Evolutionary conservation across 2,329 filamentous ascomycete species (phyloP).

Genomic region (Claviceps citrina): DNA sequence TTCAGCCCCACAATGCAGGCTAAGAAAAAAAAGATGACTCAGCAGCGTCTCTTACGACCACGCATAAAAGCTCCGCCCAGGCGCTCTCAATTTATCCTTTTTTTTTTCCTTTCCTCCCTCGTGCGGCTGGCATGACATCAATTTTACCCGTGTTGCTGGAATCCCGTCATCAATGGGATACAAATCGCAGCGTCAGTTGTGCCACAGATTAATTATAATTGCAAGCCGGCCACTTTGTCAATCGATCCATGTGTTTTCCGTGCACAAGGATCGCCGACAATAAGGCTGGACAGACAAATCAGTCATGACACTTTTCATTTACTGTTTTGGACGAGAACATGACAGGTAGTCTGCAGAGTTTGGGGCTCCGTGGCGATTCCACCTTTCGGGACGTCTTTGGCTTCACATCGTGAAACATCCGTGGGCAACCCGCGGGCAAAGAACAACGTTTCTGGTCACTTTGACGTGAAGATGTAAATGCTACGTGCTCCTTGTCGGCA

Average conservation of each 20-base stretch:
- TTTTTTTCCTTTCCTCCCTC: constrained; percentile 45
- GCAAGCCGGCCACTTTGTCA: constrained; percentile 46
- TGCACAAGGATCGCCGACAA: constrained; percentile 16
- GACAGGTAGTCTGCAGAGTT: too few relatives aligned
- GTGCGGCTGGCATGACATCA: constrained; percentile 64
- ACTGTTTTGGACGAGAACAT: too few relatives aligned
- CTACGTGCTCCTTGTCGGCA: neutral
- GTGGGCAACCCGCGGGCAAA: too few relatives aligned
- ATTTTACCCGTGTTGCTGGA: constrained; percentile 69
- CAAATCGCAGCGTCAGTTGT: constrained; percentile 55
- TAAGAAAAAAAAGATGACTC: constrained; percentile 1
- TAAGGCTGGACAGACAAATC: constrained; percentile 7
- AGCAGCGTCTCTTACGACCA: neutral
- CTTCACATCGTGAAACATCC: too few relatives aligned
- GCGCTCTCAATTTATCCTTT: constrained; percentile 13
- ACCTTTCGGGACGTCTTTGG: too few relatives aligned
- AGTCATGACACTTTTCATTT: too few relatives aligned
- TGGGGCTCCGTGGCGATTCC: too few relatives aligned
- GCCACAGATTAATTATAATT: constrained; percentile 69
- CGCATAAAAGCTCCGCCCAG: constrained; percentile 17
- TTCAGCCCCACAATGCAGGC: too few relatives aligned
- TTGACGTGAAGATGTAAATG: too few relatives aligned
- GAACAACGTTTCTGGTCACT: too few relatives aligned
- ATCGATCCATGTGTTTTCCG: constrained; percentile 19
- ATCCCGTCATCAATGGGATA: constrained; percentile 40